Conservation (phyloP, 345 rosid species). For the Carallia pectinifolia region DNA sequence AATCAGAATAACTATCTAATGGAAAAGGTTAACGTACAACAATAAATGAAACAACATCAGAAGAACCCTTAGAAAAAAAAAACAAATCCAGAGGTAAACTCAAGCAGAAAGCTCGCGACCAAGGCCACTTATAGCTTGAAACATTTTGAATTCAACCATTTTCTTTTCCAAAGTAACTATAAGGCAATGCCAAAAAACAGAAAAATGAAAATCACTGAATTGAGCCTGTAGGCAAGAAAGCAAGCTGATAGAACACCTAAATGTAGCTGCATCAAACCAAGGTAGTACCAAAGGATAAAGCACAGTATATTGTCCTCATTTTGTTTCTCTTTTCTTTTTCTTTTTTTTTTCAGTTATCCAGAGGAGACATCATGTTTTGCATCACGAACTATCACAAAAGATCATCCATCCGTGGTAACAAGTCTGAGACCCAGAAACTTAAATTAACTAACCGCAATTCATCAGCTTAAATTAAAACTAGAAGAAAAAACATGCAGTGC, state of each 20-base stretch:
- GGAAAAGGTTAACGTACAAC: no score
- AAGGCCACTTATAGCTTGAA: background rate
- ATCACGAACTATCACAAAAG: background rate
- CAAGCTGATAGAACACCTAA: no score
- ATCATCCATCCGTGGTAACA: no score
- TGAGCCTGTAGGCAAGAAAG: background rate
- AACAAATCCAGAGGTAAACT: background rate
- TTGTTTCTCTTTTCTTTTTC: no score
- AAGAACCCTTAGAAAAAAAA: background rate
- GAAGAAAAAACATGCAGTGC: background rate
- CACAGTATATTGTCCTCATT: no score
- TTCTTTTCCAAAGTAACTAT: no score
- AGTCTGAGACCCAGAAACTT: background rate
- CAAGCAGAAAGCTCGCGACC: background rate
- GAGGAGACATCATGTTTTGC: background rate
- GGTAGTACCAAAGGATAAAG: no score
- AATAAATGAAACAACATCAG: background rate
- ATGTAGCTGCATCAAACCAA: no score
- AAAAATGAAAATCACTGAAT: background rate
- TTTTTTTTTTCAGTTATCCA: no score
- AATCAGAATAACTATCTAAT: no score
- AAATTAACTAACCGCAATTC: background rate
- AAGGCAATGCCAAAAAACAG: background rate
- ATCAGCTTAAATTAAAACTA: background rate
- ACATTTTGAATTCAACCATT: background rate